These are phyloP conservation scores for Aspergillus aculeatus DNA, from an alignment of 2,329 filamentous ascomycete genomes.

Conservation along the genomic window DNA sequence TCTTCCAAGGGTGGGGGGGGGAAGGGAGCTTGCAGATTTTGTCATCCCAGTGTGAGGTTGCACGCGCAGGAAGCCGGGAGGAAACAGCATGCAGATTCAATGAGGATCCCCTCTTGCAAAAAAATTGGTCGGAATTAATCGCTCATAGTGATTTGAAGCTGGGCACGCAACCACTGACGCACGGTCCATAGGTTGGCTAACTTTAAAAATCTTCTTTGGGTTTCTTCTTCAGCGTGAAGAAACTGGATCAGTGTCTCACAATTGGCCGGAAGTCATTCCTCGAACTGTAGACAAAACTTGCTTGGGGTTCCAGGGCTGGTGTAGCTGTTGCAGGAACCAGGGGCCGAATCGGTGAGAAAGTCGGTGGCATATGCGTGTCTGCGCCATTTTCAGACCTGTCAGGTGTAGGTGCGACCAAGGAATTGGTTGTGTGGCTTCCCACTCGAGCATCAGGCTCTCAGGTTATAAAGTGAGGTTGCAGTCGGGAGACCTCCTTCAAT, in stretches of 20 bases:
- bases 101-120: neutral
- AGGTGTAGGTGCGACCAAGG: neutral
- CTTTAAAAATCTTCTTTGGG: neutral
- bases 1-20: neutral
- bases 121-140: slow-evolving; percentile 3
- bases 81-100: no score
- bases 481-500: neutral
- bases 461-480: neutral
- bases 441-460: neutral
- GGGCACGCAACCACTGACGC: slow-evolving; percentile 6
- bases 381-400: neutral
- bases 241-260: neutral
- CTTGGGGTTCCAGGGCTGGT: neutral
- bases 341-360: neutral
- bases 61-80: neutral
- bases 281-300: neutral
- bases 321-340: neutral
- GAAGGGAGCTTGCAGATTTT: neutral
- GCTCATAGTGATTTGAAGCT: slow-evolving; percentile 3
- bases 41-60: neutral
- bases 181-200: slow-evolving; percentile 6
- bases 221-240: neutral
- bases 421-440: neutral
- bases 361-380: no score
- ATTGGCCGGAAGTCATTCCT: neutral